phyloP scores from a whole-genome alignment of 1,139 yeast species.

The Diutina catenulata region DNA sequence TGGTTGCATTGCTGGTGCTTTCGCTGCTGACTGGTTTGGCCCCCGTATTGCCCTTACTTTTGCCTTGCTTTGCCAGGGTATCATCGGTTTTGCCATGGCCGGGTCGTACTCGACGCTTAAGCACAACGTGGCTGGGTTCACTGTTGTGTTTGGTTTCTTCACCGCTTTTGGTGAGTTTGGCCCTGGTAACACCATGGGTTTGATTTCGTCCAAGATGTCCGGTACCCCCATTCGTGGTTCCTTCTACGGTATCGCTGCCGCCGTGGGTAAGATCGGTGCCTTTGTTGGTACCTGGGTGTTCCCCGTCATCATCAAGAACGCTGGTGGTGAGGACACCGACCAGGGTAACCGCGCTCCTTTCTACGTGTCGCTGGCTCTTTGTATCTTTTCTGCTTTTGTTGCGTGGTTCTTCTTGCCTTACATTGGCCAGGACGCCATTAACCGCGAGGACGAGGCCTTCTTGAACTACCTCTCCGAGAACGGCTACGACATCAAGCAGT shows the following conservation, averaged over 20 bases:
- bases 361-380: constrained; percentile 68
- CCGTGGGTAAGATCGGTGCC: constrained; percentile 84
- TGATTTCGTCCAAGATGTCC: constrained; percentile 75
- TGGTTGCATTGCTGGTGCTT: constrained; percentile 79
- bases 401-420: constrained; percentile 68
- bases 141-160: constrained; percentile 80
- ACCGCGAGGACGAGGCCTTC: constrained; percentile 65
- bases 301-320: constrained; percentile 50
- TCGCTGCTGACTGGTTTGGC: constrained; percentile 74
- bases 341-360: constrained; percentile 58
- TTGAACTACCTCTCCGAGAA: constrained; percentile 45
- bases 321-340: constrained; percentile 27
- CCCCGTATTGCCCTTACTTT: constrained; percentile 65
- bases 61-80: constrained; percentile 66
- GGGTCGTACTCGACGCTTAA: constrained; percentile 46
- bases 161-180: constrained; percentile 85
- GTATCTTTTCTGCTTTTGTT: constrained; percentile 58
- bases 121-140: constrained; percentile 62
- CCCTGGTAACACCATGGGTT: constrained; percentile 87
- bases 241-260: constrained; percentile 86
- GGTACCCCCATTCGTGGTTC: constrained; percentile 87
- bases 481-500: constrained; percentile 45
- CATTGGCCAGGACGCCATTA: constrained; percentile 73
- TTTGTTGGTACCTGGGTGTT: constrained; percentile 84
- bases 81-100: constrained; percentile 82